Conservation (phyloP, 2,329 filamentous ascomycete species). For the Diaporthe sp. region DNA sequence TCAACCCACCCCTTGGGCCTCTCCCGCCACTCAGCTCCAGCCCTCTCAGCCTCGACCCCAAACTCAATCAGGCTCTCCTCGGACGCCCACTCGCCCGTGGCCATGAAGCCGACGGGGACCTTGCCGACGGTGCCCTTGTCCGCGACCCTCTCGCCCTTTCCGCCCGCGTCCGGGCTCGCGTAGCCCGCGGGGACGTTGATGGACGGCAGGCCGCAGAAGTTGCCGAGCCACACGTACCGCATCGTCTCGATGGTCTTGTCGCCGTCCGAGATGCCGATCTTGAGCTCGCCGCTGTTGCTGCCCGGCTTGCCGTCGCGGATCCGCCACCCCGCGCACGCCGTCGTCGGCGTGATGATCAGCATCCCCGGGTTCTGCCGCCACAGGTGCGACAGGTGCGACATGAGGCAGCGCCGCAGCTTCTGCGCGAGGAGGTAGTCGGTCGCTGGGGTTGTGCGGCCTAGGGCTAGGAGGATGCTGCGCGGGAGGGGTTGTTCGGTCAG, state of each 20-base stretch:
- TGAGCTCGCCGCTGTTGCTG: slow-evolving; percentile 49
- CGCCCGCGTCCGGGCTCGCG: slow-evolving; percentile 51
- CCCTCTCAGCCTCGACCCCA: slow-evolving; percentile 59
- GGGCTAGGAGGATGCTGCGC: slow-evolving; percentile 75
- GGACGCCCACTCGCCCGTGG: slow-evolving; percentile 65
- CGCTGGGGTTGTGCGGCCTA: slow-evolving; percentile 72
- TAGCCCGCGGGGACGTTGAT: slow-evolving; percentile 62
- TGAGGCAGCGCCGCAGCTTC: slow-evolving; percentile 75
- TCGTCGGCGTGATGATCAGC: slow-evolving; percentile 79
- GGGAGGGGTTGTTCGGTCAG: not conserved
- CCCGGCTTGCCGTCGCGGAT: slow-evolving; percentile 46
- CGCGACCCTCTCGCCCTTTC: slow-evolving; percentile 48
- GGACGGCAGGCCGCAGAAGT: slow-evolving; percentile 62
- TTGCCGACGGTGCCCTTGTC: slow-evolving; percentile 52
- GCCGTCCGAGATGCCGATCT: slow-evolving; percentile 59
- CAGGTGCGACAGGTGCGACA: slow-evolving; percentile 77
- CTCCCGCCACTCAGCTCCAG: slow-evolving; percentile 49
- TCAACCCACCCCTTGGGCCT: slow-evolving; percentile 59
- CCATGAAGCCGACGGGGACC: slow-evolving; percentile 68
- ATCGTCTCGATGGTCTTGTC: slow-evolving; percentile 60
- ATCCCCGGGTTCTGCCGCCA: slow-evolving; percentile 76
- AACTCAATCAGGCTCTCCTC: slow-evolving; percentile 63
- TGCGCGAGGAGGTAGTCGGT: slow-evolving; percentile 78
- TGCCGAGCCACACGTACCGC: slow-evolving; percentile 65
- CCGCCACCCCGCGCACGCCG: slow-evolving; percentile 60